Base-by-base conservation (phyloP, 352 stramenopile species). In the Globisporangium canariense region DNA sequence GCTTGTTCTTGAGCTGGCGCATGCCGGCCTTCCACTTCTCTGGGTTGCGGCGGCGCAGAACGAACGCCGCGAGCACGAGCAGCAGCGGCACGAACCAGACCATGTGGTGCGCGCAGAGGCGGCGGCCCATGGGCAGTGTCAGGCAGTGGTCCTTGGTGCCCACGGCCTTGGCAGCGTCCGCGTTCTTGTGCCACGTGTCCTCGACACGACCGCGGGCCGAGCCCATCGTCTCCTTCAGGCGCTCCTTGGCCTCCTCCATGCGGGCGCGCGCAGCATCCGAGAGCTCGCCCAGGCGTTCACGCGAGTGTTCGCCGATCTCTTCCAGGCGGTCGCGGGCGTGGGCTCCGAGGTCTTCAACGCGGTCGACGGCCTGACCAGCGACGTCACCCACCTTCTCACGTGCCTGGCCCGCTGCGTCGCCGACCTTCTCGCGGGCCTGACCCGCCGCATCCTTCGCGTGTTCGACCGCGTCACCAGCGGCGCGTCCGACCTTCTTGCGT, bases 21-120 rank as follows among this genome's bases (percentile, higher is more conserved):
- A 89, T 75, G 43, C 74, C 66, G 0, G 76, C 76, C 2, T 79
- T 78, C 81, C 81, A 92, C 55, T 82, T 79, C 55, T 90, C 84
- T 34, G 83, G 81, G 66, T 90, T 87, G 28, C 75, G 81, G 28
- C 81, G 81, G 50, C 81, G 83, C 28, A 86, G 49, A 57, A 86
- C 60, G 36, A 73, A 66, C 28, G 78, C 25, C 25, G 79, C 25
- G 1, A 88, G 28, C 10, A 80, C 6, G 0, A 73, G 20, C 18
- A 89, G 40, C 18, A 90, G 53, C 3, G 80, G 81, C 52, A 89
- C 38, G 2, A 81, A n/a, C 54, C 75, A 77, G 22, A 78, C 34
- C 32, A 87, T 58, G 53, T 90, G 77, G 38, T 69, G 66, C 28
- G 69, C 69, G 38, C 78, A 88, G 40, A 88, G 68, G 45, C 76